Conservation (phyloP, 345 rosid species). For the Noccaea caerulescens region DNA sequence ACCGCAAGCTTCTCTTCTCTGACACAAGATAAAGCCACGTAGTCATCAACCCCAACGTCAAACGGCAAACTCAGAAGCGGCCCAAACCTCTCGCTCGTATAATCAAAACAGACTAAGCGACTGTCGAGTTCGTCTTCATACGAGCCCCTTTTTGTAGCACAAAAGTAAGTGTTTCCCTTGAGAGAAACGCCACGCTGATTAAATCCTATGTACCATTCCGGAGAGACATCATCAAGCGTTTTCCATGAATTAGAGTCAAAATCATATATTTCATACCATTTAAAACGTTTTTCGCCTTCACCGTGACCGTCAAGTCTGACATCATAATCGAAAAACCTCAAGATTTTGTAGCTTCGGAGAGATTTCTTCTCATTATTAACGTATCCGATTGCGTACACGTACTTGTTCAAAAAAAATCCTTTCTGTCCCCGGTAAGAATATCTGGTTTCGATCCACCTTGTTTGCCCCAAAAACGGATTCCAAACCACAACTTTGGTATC, state of each 20-base stretch:
- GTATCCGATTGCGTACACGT: background rate
- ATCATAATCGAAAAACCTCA: background rate
- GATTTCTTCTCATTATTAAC: background rate
- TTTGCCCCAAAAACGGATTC: constrained; percentile 2
- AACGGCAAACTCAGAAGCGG: background rate
- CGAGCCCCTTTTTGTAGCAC: background rate
- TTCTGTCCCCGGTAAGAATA: background rate
- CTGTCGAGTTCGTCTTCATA: background rate
- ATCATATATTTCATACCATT: background rate
- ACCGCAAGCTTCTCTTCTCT: constrained; percentile 4
- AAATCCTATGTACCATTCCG: too few relatives aligned
- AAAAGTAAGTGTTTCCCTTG: background rate
- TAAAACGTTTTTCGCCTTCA: background rate
- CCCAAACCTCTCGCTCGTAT: background rate
- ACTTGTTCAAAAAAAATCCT: background rate
- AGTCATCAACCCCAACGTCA: background rate
- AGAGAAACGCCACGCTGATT: background rate
- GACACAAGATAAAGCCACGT: background rate
- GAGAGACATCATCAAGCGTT: too few relatives aligned
- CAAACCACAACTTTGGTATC: background rate
- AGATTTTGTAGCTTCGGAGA: background rate
- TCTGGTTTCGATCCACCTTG: background rate
- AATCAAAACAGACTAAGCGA: constrained; percentile 7
- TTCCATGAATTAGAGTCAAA: background rate
- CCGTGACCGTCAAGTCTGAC: background rate